Percentiles rank a stretch among this genome's conserved stretches.
phyloP scores from a whole-genome alignment of 2,329 filamentous ascomycete species.

The Aureobasidium sp. region DNA sequence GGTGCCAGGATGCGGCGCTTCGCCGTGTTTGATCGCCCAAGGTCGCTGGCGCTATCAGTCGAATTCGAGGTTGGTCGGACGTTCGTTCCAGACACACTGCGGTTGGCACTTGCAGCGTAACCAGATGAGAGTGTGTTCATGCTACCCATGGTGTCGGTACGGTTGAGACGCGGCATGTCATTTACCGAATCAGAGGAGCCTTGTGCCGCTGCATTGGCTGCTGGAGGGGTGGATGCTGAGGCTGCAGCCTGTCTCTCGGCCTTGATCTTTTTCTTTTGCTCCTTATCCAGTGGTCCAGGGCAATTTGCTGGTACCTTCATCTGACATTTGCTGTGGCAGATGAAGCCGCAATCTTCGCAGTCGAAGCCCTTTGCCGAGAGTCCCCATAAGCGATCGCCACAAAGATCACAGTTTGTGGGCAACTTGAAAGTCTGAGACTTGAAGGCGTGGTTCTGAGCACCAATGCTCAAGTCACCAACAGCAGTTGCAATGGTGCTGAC shows the following conservation, averaged over 20 bases:
- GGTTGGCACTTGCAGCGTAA: slow-evolving; percentile 70
- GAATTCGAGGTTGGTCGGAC: slow-evolving; percentile 35
- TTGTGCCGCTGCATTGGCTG: slow-evolving; percentile 17
- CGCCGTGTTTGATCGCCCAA: slow-evolving; percentile 20
- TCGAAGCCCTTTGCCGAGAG: slow-evolving; percentile 94
- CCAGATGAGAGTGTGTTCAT: slow-evolving; percentile 69
- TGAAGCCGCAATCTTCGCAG: slow-evolving; percentile 94
- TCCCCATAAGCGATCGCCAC: slow-evolving; percentile 94
- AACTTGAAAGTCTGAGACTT: slow-evolving; percentile 99
- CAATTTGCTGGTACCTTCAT: slow-evolving; percentile 98
- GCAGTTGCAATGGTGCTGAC: slow-evolving; percentile 84
- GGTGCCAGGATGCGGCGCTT: slow-evolving; percentile 72
- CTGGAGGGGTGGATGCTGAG: slow-evolving; percentile 39
- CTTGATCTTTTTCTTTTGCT: slow-evolving; percentile 92
- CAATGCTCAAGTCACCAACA: slow-evolving; percentile 86
- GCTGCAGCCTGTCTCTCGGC: slow-evolving; percentile 74
- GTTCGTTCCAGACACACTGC: slow-evolving; percentile 61
- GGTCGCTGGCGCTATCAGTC: slow-evolving; percentile 29
- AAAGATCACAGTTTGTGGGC: slow-evolving; percentile 95
- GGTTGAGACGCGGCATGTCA: slow-evolving; percentile 61
- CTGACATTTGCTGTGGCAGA: slow-evolving; percentile 96
- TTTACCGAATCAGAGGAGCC: slow-evolving; percentile 25
- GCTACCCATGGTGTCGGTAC: slow-evolving; percentile 85
- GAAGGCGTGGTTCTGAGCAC: slow-evolving; percentile 94
- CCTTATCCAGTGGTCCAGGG: slow-evolving; percentile 86